Evolutionary conservation across 2,329 filamentous ascomycete species (phyloP).

Genomic region (Claviceps sp.): DNA sequence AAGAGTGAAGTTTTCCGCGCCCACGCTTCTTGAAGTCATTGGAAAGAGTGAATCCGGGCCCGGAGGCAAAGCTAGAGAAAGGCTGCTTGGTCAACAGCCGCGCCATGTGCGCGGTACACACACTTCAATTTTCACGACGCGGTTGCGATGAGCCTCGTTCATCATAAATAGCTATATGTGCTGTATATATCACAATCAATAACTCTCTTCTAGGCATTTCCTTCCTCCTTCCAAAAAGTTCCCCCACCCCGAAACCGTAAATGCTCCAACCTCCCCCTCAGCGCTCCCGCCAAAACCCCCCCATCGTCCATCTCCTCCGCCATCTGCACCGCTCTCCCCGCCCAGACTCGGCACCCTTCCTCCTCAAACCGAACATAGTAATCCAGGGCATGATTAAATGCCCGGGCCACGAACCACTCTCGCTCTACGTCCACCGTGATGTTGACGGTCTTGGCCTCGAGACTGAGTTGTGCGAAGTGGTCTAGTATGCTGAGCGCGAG

Average conservation of each 20-base stretch:
- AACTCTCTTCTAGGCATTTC: too few relatives aligned
- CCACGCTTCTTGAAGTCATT: too few relatives aligned
- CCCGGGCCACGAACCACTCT: slow-evolving; percentile 59
- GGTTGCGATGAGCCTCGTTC: too few relatives aligned
- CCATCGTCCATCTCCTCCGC: slow-evolving; percentile 45
- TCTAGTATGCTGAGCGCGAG: slow-evolving; percentile 48
- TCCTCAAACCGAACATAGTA: slow-evolving; percentile 44
- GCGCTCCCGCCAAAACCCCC: slow-evolving; percentile 27
- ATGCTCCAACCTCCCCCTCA: slow-evolving; percentile 31
- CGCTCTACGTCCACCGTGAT: slow-evolving; percentile 48
- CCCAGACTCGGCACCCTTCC: slow-evolving; percentile 45
- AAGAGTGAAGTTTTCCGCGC: too few relatives aligned
- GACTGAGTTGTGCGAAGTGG: slow-evolving; percentile 44
- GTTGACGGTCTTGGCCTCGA: slow-evolving; percentile 30
- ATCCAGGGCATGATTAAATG: slow-evolving; percentile 60
- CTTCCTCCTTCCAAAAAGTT: neutral
- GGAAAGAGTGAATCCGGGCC: too few relatives aligned
- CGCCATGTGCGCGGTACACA: too few relatives aligned
- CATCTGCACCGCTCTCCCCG: slow-evolving; percentile 46
- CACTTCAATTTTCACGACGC: too few relatives aligned
- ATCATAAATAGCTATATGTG: too few relatives aligned
- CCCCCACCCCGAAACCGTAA: slow-evolving; percentile 12
- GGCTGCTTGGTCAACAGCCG: too few relatives aligned
- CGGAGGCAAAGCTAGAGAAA: too few relatives aligned
- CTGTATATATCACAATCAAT: too few relatives aligned